These are phyloP conservation scores for Phytophthora capsici DNA, from an alignment of 352 stramenopile genomes.

Conservation along the genomic window DNA sequence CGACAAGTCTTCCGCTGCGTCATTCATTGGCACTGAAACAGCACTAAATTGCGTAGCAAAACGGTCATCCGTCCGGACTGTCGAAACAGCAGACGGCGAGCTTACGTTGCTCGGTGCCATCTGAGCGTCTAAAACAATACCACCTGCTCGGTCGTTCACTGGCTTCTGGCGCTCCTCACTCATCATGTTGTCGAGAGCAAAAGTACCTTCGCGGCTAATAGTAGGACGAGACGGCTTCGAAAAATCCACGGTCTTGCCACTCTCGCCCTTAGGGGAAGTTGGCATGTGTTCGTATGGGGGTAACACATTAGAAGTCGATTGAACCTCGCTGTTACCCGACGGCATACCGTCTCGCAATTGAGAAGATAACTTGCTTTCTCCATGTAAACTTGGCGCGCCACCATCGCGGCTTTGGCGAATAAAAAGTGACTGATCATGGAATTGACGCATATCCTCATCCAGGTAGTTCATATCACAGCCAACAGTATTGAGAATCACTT, in stretches of 20 bases:
- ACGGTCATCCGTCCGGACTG: conserved; percentile 17
- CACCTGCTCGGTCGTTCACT: not conserved
- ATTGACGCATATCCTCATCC: conserved; percentile 75
- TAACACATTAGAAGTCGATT: conserved; percentile 1
- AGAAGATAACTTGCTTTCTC: conserved; percentile 22
- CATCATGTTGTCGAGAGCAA: conserved; percentile 26
- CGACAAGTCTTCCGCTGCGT: conserved; percentile 15
- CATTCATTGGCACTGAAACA: conserved; percentile 20
- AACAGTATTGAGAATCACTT: conserved; percentile 49
- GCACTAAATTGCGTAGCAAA: conserved; percentile 28
- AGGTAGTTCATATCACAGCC: conserved; percentile 67
- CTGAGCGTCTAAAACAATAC: conserved; percentile 16
- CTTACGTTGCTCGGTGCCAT: conserved; percentile 11
- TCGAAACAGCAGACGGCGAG: conserved; percentile 5
- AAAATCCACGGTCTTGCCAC: conserved; percentile 8
- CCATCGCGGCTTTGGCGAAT: conserved; percentile 31
- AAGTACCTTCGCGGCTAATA: conserved; percentile 24
- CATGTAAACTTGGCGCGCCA: conserved; percentile 21
- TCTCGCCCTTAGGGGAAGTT: conserved; percentile 22
- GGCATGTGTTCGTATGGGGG: conserved; percentile 25
- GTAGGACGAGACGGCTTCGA: conserved; percentile 6
- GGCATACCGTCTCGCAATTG: conserved; percentile 17
- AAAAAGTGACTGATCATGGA: conserved; percentile 67
- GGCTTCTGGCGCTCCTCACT: conserved; percentile 11
- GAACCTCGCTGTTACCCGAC: not conserved